Evolutionary conservation across 1,139 yeast genomes (phyloP).

Genomic region (Wickerhamomyces sp.): DNA sequence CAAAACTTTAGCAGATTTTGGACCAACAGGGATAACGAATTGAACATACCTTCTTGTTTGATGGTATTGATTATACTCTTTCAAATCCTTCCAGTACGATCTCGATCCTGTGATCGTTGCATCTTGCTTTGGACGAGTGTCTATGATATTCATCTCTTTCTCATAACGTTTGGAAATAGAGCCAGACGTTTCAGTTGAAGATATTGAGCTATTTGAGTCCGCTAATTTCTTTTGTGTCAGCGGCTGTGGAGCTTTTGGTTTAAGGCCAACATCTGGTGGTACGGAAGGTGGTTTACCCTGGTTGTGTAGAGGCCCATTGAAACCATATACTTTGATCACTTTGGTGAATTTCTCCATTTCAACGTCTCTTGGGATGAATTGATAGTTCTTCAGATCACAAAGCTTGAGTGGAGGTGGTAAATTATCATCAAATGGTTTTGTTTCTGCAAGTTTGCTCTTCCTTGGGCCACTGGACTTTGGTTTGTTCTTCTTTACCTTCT

Average conservation of each 20-base stretch:
- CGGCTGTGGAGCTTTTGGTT: background rate
- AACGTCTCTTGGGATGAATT: slow-evolving; percentile 4
- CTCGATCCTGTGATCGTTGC: slow-evolving; percentile 6
- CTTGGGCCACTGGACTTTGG: background rate
- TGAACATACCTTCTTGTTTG: slow-evolving; percentile 32
- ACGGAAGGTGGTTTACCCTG: background rate
- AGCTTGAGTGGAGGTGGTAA: background rate
- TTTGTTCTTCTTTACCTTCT: too few relatives aligned
- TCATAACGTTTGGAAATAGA: background rate
- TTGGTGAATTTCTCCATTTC: slow-evolving; percentile 3
- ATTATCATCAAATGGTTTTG: slow-evolving; percentile 1
- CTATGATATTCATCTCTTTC: slow-evolving; percentile 1
- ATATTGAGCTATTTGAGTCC: background rate
- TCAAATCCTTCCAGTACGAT: slow-evolving; percentile 20
- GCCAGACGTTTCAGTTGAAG: background rate
- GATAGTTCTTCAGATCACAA: slow-evolving; percentile 1
- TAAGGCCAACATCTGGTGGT: background rate
- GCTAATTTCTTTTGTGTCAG: background rate
- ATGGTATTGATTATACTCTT: slow-evolving; percentile 26
- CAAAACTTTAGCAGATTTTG: slow-evolving; percentile 30
- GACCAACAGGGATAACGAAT: slow-evolving; percentile 30
- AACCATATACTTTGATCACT: background rate
- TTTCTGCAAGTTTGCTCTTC: background rate
- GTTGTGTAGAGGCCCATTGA: background rate
- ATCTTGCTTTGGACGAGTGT: slow-evolving; percentile 4